phyloP scores from a whole-genome alignment of 768 basidiomycete species.

The Boletus pseudopeckii region DNA sequence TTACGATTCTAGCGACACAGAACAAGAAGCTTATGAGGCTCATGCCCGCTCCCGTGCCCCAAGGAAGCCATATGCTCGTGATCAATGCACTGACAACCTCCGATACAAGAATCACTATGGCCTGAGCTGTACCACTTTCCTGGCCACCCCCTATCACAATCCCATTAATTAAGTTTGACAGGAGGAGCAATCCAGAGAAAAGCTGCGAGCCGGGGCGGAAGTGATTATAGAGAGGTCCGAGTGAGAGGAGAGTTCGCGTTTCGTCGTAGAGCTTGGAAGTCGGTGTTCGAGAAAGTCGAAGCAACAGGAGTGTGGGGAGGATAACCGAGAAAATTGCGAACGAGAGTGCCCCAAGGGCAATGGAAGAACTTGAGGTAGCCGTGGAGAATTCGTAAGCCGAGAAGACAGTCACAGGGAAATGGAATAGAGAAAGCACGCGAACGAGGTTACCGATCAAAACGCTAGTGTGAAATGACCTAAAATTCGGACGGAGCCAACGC shows the following conservation, averaged over 20 bases:
- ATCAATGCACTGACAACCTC: conserved; percentile 85
- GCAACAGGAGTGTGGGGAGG: conserved; percentile 69
- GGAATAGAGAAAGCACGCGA: conserved; percentile 87
- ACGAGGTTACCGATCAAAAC: conserved; percentile 88
- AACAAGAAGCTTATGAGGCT: conserved; percentile 92
- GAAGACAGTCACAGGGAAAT: conserved; percentile 91
- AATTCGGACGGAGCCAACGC: conserved; percentile 45
- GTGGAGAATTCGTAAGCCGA: conserved; percentile 64
- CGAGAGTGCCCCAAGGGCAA: conserved; percentile 77
- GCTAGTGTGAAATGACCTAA: conserved; percentile 77
- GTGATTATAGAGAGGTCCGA: conserved; percentile 93
- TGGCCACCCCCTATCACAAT: conserved; percentile 88
- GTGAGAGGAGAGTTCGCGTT: conserved; percentile 82
- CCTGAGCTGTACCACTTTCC: conserved; percentile 85
- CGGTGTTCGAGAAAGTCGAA: conserved; percentile 75
- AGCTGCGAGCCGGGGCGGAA: conserved; percentile 89
- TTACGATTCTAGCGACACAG: conserved; percentile 85
- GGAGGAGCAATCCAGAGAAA: conserved; percentile 79
- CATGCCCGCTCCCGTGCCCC: conserved; percentile 97
- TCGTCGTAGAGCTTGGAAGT: conserved; percentile 94
- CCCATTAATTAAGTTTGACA: conserved; percentile 79
- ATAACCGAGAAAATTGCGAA: conserved; percentile 78
- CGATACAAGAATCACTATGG: conserved; percentile 82
- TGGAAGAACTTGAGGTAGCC: conserved; percentile 50
- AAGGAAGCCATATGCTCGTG: conserved; percentile 93